Conservation (phyloP, 129 eudicot species). For the Centella asiatica region DNA sequence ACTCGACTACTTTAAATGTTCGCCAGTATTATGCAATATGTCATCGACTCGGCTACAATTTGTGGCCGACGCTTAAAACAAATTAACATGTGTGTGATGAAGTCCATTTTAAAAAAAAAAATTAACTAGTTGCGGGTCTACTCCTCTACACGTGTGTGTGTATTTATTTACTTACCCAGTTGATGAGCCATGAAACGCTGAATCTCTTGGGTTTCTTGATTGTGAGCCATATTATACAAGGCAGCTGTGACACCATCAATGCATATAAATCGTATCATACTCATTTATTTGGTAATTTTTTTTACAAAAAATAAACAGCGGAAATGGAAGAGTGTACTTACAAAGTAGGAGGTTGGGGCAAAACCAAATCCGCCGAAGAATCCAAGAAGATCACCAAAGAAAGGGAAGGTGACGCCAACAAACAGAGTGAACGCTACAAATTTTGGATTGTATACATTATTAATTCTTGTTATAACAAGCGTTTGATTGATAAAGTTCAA, state of each 20-base stretch:
- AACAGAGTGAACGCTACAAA: constrained; percentile 76
- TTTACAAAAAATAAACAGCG: neutral
- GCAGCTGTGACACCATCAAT: constrained; percentile 44
- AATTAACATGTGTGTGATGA: too few species aligned
- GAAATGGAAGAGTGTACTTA: constrained; percentile 25
- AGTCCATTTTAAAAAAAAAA: too few species aligned
- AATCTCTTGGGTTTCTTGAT: constrained; percentile 75
- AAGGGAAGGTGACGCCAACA: constrained; percentile 81
- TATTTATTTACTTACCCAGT: constrained; percentile 50
- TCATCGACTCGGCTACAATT: too few species aligned
- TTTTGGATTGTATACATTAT: neutral
- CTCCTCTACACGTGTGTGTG: neutral
- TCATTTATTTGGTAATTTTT: neutral
- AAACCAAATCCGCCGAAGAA: constrained; percentile 98
- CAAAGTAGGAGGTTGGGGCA: constrained; percentile 90
- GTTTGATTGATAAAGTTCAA: too few species aligned
- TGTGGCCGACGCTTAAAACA: too few species aligned
- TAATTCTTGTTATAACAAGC: neutral
- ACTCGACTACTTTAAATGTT: too few species aligned
- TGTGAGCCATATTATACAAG: constrained; percentile 79
- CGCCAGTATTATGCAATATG: too few species aligned
- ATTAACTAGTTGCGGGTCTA: too few species aligned
- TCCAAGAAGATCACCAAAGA: constrained; percentile 97
- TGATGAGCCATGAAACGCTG: constrained; percentile 60
- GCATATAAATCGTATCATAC: neutral